Conservation (phyloP, 441 rosid genomes). For the Arabidopsis hybrid region DNA sequence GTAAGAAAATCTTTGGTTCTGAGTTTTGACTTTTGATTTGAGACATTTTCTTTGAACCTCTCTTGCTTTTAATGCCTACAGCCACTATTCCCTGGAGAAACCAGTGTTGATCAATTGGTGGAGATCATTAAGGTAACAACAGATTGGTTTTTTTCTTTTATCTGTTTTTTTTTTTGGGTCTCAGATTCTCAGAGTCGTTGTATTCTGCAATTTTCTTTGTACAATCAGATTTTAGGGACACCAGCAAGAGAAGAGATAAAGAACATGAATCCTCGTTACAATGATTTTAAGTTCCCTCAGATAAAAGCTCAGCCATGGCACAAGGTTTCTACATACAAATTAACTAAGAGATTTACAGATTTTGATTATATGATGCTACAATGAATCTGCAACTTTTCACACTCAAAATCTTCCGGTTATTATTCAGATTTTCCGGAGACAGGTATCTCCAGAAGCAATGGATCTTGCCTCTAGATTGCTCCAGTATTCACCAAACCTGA, state of each 20-base stretch:
- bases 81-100: constrained; percentile 96
- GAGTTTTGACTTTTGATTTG: constrained; percentile 2
- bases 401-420: not conserved
- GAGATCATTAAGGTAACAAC: constrained; percentile 84
- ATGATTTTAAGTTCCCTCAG: constrained; percentile 90
- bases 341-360: not conserved
- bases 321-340: constrained; percentile 55
- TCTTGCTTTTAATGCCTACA: constrained; percentile 39
- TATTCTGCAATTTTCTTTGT: constrained; percentile 13
- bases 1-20: constrained; percentile 44
- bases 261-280: constrained; percentile 95
- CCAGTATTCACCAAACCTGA: constrained; percentile 84
- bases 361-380: constrained; percentile 14
- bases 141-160: constrained; percentile 10
- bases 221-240: constrained; percentile 75
- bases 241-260: constrained; percentile 89
- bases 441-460: constrained; percentile 75
- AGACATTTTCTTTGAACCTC: constrained; percentile 10
- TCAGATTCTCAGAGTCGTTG: constrained; percentile 19
- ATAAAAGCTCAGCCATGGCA: constrained; percentile 97
- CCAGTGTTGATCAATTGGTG: constrained; percentile 93
- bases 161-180: not conserved
- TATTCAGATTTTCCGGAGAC: constrained; percentile 66
- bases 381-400: constrained; percentile 13
- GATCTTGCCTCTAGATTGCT: constrained; percentile 85